These are phyloP conservation scores for Aegilops speltoides DNA, from an alignment of 176 grass and related monocot genomes.

Conservation along the genomic window DNA sequence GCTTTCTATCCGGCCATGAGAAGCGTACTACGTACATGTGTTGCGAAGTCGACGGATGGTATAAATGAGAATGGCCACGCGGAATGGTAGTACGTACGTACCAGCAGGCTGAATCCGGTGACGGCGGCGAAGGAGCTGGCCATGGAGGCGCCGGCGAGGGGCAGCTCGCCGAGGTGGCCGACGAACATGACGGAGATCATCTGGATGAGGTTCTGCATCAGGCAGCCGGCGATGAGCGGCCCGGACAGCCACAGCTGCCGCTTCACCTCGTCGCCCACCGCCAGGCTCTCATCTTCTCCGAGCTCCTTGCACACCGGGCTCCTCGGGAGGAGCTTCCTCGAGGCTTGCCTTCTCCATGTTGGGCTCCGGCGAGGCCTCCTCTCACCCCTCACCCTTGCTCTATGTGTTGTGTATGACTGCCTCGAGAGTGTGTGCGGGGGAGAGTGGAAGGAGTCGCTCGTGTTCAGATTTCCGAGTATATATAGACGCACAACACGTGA, in stretches of 20 bases:
- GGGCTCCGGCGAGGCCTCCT: not conserved
- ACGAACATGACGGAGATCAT: conserved; percentile 37
- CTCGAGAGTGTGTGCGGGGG: not conserved
- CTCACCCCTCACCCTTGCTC: not conserved
- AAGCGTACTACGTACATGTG: not conserved
- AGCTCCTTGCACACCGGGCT: not conserved
- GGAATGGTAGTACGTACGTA: not conserved
- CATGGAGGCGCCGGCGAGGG: conserved; percentile 29
- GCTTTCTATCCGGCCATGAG: not conserved
- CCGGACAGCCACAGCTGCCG: conserved; percentile 32
- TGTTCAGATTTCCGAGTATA: not conserved
- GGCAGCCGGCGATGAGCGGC: conserved; percentile 22
- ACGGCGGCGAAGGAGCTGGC: conserved; percentile 19
- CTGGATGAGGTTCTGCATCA: conserved; percentile 21
- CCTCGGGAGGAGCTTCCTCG: not conserved
- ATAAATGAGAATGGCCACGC: not conserved
- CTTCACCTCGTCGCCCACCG: conserved; percentile 15
- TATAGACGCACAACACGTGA: not conserved
- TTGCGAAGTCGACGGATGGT: not conserved
- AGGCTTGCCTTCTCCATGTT: conserved; percentile 12
- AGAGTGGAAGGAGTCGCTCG: not conserved
- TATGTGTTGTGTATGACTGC: not conserved
- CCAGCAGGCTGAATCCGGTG: conserved; percentile 27
- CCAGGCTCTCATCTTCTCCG: not conserved
- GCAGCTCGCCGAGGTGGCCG: conserved; percentile 39